Percentiles rank a stretch among this genome's conserved stretches.
phyloP scores from a whole-genome alignment of 225 moss, liverwort and hornwort genomes.

The Pseudisothecium myosuroides region DNA sequence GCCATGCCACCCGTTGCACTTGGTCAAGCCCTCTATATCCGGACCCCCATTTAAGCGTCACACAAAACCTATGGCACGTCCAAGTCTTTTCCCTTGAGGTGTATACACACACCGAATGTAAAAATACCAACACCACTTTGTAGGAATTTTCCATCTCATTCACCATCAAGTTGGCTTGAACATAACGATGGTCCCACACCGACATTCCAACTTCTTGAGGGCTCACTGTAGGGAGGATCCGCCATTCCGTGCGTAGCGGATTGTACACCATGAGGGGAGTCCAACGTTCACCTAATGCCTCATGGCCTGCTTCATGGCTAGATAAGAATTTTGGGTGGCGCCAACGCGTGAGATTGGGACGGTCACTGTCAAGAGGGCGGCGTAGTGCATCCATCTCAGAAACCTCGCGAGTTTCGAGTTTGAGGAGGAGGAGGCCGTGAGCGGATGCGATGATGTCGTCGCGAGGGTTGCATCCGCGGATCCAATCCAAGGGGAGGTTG shows the following conservation, averaged over 20 bases:
- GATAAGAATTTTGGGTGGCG: neutral
- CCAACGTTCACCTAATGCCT: neutral
- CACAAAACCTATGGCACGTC: accelerated
- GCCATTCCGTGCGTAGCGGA: neutral
- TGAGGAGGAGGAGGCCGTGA: neutral
- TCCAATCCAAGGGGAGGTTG: neutral
- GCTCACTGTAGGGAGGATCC: accelerated
- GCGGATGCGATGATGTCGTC: neutral
- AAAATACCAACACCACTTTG: neutral
- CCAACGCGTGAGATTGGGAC: neutral
- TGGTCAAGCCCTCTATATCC: neutral
- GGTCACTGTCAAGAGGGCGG: accelerated
- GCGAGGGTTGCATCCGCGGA: accelerated
- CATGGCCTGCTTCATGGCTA: neutral
- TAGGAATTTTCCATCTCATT: neutral
- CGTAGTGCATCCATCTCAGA: neutral
- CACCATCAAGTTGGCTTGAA: neutral
- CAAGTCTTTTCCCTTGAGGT: neutral
- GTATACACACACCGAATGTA: accelerated
- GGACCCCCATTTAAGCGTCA: accelerated
- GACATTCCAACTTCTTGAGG: neutral
- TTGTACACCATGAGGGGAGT: neutral
- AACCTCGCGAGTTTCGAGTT: neutral
- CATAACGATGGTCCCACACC: neutral
- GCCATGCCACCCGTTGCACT: neutral